Percentiles rank a stretch among this genome's conserved stretches.
Conservation (phyloP, 148 eudicot species). For the Diospyros lotus region DNA sequence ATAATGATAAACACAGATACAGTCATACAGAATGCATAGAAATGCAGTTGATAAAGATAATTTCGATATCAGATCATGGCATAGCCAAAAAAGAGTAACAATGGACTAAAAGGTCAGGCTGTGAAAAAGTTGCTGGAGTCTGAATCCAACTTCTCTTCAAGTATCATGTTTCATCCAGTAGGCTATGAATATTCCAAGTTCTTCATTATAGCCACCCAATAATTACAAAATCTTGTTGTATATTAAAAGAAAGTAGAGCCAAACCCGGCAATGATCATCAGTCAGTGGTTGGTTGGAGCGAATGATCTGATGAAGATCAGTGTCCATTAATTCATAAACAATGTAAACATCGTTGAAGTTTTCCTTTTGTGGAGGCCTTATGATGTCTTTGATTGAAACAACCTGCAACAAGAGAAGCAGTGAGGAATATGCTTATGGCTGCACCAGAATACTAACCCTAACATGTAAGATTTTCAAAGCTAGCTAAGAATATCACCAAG, state of each 20-base stretch:
- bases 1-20: neutral
- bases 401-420: conserved; percentile 24
- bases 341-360: conserved; percentile 55
- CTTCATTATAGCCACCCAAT: neutral
- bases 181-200: neutral
- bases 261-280: conserved; percentile 54
- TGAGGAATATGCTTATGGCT: neutral
- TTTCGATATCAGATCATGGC: too few species aligned
- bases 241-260: conserved; percentile 16
- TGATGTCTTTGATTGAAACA: conserved; percentile 44
- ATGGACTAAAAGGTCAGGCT: neutral
- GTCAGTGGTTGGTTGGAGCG: conserved; percentile 42
- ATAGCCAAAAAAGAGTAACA: neutral
- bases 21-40: too few species aligned
- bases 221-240: neutral
- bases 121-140: neutral
- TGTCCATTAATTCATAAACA: conserved; percentile 46
- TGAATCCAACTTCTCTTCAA: conserved; percentile 2
- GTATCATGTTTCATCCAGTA: neutral
- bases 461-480: neutral
- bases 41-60: too few species aligned
- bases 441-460: neutral
- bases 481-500: neutral
- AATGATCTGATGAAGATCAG: conserved; percentile 51
- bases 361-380: conserved; percentile 44